Percentiles rank a stretch among this genome's conserved stretches.
These are phyloP conservation scores for Naganishia randhawae DNA, from an alignment of 768 basidiomycete species.

Conservation along the genomic window DNA sequence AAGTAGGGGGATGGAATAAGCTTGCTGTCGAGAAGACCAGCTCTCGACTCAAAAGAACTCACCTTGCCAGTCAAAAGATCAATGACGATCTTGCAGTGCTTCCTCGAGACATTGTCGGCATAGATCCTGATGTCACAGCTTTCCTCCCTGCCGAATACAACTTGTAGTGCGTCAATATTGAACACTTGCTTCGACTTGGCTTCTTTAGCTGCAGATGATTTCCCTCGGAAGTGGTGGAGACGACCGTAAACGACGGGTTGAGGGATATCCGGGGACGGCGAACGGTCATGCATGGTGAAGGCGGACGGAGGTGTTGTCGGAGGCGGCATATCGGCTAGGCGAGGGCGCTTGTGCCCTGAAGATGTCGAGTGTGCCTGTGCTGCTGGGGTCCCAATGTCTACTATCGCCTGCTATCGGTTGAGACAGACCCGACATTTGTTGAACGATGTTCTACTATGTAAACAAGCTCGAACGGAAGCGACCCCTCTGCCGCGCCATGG, in stretches of 20 bases:
- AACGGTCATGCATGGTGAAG: slow-evolving; percentile 2
- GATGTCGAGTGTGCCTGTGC: too few species aligned
- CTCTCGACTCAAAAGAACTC: slow-evolving; percentile 7
- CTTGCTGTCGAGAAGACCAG: neutral
- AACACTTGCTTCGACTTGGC: slow-evolving; percentile 19
- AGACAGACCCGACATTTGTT: neutral
- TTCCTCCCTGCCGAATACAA: slow-evolving; percentile 20
- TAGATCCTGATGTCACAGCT: slow-evolving; percentile 41
- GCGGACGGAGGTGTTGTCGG: slow-evolving; percentile 6
- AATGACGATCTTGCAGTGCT: slow-evolving; percentile 46
- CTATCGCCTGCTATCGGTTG: neutral
- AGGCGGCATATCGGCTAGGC: neutral
- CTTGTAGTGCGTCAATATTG: slow-evolving; percentile 20
- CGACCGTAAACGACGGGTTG: slow-evolving; percentile 23
- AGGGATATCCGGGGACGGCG: slow-evolving; percentile 16
- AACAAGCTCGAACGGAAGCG: too few species aligned
- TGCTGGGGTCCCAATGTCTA: neutral
- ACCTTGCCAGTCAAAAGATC: slow-evolving; percentile 39
- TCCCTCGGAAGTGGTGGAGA: slow-evolving; percentile 25
- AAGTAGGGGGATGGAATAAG: neutral
- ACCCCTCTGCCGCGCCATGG: too few species aligned
- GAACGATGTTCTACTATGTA: neutral
- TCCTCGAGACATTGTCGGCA: slow-evolving; percentile 44
- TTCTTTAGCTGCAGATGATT: slow-evolving; percentile 17
- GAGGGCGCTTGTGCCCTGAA: neutral